Evolutionary conservation across 371 early-diverging fungal species (phyloP).

Genomic region (Zancudomyces culisetae): DNA sequence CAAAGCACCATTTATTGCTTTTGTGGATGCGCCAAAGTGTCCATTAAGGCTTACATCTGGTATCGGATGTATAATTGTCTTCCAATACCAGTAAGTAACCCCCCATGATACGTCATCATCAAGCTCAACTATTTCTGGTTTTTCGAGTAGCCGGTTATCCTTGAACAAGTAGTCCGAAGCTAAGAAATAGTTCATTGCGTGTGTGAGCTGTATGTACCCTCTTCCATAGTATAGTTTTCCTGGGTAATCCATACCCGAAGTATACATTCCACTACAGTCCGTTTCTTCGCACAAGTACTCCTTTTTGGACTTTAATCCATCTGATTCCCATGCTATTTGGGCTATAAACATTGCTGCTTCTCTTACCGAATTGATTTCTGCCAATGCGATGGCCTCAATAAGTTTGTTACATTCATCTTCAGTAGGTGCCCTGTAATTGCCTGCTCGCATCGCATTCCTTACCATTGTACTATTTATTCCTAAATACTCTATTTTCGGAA

Average conservation of each 20-base stretch:
- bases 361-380: constrained; percentile 9
- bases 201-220: constrained; percentile 24
- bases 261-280: background rate
- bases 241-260: background rate
- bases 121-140: constrained; percentile 9
- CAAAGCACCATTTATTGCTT: constrained; percentile 22
- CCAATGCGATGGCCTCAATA: constrained; percentile 9
- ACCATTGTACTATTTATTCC: constrained; percentile 19
- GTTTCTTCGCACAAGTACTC: constrained; percentile 14
- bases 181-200: constrained; percentile 18
- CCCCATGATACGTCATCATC: constrained; percentile 16
- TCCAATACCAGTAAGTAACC: constrained; percentile 23
- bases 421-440: constrained; percentile 12
- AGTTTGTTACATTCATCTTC: constrained; percentile 11
- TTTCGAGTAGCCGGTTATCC: constrained; percentile 10
- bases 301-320: constrained; percentile 17
- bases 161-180: constrained; percentile 18
- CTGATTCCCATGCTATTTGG: constrained; percentile 25
- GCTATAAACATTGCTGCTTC: constrained; percentile 26
- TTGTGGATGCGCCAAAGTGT: constrained; percentile 21
- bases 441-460: constrained; percentile 12
- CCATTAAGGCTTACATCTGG: constrained; percentile 14
- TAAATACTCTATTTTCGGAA: constrained; percentile 7
- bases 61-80: constrained; percentile 11
- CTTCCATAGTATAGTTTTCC: constrained; percentile 23